A percentile compares a stretch with the other conserved stretches of the same genome.
Evolutionary conservation across 768 basidiomycete species (phyloP).

Genomic region (Psilocybe sp.): DNA sequence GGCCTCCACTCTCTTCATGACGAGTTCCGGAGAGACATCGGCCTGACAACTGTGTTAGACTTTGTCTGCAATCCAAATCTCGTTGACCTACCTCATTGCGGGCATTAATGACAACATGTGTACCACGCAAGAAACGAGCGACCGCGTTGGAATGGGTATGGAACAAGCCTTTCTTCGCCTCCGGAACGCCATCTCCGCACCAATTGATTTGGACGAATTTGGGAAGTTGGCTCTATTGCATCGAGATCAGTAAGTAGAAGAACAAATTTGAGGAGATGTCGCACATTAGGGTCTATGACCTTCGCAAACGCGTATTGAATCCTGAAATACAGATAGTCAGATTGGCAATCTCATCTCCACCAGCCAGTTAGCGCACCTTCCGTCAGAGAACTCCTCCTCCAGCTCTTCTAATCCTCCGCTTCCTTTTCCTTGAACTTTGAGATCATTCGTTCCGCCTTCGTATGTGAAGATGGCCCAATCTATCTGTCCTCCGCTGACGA

Average conservation of each 20-base stretch:
- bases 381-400: conserved; percentile 93
- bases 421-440: conserved; percentile 86
- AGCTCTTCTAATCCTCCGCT: conserved; percentile 86
- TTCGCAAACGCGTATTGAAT: conserved; percentile 92
- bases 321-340: conserved; percentile 37
- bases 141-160: conserved; percentile 84
- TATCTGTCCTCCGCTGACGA: conserved; percentile 62
- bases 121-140: conserved; percentile 73
- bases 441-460: conserved; percentile 77
- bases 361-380: conserved; percentile 51
- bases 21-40: conserved; percentile 76
- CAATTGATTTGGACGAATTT: conserved; percentile 97
- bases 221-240: conserved; percentile 65
- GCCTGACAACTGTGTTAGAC: conserved; percentile 37
- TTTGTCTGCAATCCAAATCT: background rate
- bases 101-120: conserved; percentile 84
- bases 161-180: conserved; percentile 88
- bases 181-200: conserved; percentile 97
- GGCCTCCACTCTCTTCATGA: conserved; percentile 85
- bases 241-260: conserved; percentile 2
- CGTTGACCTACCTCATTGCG: conserved; percentile 70
- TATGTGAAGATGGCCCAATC: conserved; percentile 83
- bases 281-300: conserved; percentile 82
- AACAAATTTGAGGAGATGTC: conserved; percentile 17
- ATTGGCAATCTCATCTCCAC: conserved; percentile 11